These are phyloP conservation scores for Thalassiosira exigua DNA, from an alignment of 352 stramenopile species.

Conservation along the genomic window DNA sequence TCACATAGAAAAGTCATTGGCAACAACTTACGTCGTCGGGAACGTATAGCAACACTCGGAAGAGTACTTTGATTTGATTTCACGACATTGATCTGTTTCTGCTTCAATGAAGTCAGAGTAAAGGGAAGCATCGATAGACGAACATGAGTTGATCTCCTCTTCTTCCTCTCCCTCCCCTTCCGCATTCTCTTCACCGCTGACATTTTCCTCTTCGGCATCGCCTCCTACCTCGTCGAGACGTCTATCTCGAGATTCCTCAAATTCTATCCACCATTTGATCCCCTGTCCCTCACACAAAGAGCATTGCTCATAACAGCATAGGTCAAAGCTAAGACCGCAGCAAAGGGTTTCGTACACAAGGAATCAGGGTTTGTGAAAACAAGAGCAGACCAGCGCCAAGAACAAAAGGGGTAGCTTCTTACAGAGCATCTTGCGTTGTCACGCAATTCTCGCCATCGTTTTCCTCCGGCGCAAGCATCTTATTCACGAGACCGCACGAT, in stretches of 20 bases:
- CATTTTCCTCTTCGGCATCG: slow-evolving; percentile 6
- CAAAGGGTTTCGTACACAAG: too few species aligned
- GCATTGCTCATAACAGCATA: slow-evolving; percentile 61
- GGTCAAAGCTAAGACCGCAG: not conserved
- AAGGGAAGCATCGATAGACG: slow-evolving; percentile 60
- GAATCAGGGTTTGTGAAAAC: too few species aligned
- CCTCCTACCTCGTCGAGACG: slow-evolving; percentile 15
- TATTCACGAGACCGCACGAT: slow-evolving; percentile 45
- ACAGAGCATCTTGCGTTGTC: slow-evolving; percentile 50
- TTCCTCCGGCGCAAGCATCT: slow-evolving; percentile 65
- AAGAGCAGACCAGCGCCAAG: not conserved
- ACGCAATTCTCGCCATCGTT: slow-evolving; percentile 43
- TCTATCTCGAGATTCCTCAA: slow-evolving; percentile 38
- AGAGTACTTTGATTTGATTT: slow-evolving; percentile 49
- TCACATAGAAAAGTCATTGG: too few species aligned
- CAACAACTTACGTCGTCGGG: too few species aligned
- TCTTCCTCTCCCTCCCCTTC: slow-evolving; percentile 17
- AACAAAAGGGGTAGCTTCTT: slow-evolving; percentile 17
- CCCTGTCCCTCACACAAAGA: slow-evolving; percentile 57
- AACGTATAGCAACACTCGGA: slow-evolving; percentile 61
- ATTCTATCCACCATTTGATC: slow-evolving; percentile 70
- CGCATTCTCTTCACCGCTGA: not conserved
- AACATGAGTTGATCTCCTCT: slow-evolving; percentile 42
- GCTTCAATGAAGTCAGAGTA: slow-evolving; percentile 59
- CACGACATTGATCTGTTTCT: slow-evolving; percentile 51